phyloP scores from a whole-genome alignment of 257 asterid genomes.

The Nicotiana tabacum region DNA sequence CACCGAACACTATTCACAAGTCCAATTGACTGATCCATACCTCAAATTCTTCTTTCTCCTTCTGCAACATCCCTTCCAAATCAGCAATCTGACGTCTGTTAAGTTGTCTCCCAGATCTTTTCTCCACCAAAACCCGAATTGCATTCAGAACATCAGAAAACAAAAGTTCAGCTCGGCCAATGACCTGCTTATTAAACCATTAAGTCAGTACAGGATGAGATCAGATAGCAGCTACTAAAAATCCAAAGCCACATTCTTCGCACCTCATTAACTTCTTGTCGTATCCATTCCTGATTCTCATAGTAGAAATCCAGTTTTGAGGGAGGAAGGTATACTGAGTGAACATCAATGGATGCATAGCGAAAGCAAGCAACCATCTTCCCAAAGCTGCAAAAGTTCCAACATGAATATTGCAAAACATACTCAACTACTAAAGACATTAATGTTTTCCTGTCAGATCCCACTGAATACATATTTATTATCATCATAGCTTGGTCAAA shows the following conservation, averaged over 20 bases:
- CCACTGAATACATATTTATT: not conserved
- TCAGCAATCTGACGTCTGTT: constrained; percentile 47
- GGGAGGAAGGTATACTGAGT: constrained; percentile 90
- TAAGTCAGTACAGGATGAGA: constrained; percentile 12
- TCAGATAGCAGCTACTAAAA: constrained; percentile 11
- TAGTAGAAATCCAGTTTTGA: constrained; percentile 72
- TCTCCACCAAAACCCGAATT: constrained; percentile 48
- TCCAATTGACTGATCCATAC: constrained; percentile 30
- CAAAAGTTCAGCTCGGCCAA: constrained; percentile 71
- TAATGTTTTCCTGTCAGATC: not conserved
- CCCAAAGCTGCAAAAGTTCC: constrained; percentile 58
- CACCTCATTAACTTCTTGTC: constrained; percentile 74
- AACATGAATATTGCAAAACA: not conserved
- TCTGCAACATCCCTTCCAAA: constrained; percentile 66
- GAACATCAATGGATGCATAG: constrained; percentile 96
- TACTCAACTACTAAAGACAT: not conserved
- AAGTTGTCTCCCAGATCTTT: constrained; percentile 29
- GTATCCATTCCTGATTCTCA: constrained; percentile 83
- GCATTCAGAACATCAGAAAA: constrained; percentile 74
- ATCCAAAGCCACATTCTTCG: constrained; percentile 6
- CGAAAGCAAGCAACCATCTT: constrained; percentile 99
- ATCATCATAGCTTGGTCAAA: not conserved
- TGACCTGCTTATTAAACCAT: constrained; percentile 47
- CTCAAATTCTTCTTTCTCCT: constrained; percentile 83
- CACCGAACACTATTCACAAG: not conserved